A percentile compares a stretch with the other conserved stretches of the same genome.
These are phyloP conservation scores for Grigorovia humatica DNA, from an alignment of 805 yeast species.

Conservation along the genomic window DNA sequence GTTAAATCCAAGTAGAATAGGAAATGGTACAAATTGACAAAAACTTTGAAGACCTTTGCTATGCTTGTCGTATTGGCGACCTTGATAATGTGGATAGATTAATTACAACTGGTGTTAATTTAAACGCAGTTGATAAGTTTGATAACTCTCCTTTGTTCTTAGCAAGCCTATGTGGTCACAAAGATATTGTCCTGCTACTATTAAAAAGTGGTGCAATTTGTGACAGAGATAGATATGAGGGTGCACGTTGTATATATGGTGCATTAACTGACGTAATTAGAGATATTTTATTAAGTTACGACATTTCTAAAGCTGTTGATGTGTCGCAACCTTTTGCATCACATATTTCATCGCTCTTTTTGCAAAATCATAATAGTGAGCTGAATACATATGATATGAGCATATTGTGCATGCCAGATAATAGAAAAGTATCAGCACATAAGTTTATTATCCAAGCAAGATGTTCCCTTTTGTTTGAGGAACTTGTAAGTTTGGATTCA, in stretches of 20 bases:
- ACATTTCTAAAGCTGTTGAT: conserved; percentile 61
- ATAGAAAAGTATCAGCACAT: conserved; percentile 25
- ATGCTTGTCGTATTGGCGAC: conserved; percentile 65
- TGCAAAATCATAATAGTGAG: conserved; percentile 9
- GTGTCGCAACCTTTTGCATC: conserved; percentile 61
- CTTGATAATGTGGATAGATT: conserved; percentile 49
- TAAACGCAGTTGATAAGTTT: conserved; percentile 49
- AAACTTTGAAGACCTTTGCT: conserved; percentile 40
- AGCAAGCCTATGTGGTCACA: conserved; percentile 70
- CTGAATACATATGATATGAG: conserved; percentile 7
- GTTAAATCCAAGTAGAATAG: too few species aligned
- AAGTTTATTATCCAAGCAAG: conserved; percentile 34
- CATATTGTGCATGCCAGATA: neutral
- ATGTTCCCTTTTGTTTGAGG: conserved; percentile 24
- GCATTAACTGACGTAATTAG: conserved; percentile 62
- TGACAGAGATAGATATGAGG: conserved; percentile 74
- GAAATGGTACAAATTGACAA: conserved; percentile 8
- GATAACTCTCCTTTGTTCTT: conserved; percentile 67
- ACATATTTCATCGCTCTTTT: conserved; percentile 41
- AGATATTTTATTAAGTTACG: conserved; percentile 45
- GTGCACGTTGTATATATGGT: conserved; percentile 69
- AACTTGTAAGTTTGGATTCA: conserved; percentile 8
- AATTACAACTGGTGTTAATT: conserved; percentile 41
- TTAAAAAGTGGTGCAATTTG: conserved; percentile 63
- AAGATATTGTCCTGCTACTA: conserved; percentile 47